phyloP scores from a whole-genome alignment of 208 protist species.

The Leishmania amazonensis region DNA sequence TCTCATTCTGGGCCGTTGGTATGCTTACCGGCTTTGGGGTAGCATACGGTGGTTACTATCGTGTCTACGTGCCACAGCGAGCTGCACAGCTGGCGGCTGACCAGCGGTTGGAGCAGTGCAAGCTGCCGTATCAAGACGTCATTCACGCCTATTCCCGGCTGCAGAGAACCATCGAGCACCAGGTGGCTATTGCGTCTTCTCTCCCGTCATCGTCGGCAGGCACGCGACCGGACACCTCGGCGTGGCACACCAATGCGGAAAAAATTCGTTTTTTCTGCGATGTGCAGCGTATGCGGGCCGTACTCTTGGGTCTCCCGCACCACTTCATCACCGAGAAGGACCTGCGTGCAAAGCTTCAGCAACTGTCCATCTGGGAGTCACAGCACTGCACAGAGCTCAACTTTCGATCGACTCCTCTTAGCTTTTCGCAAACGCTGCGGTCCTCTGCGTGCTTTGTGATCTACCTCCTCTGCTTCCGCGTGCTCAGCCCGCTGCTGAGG shows the following conservation, averaged over 20 bases:
- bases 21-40: constrained; percentile 20
- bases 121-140: constrained; percentile 22
- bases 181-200: background rate
- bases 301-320: constrained; percentile 41
- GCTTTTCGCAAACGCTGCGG: constrained; percentile 33
- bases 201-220: background rate
- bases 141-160: constrained; percentile 29
- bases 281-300: constrained; percentile 43
- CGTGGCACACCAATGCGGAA: constrained; percentile 44
- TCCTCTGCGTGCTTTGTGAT: constrained; percentile 44
- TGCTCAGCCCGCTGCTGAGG: constrained; percentile 24
- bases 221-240: constrained; percentile 11
- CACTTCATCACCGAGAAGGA: constrained; percentile 37
- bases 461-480: constrained; percentile 56
- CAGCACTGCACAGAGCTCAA: constrained; percentile 62
- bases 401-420: constrained; percentile 54
- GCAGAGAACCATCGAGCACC: constrained; percentile 23
- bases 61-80: constrained; percentile 43
- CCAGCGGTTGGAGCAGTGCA: constrained; percentile 3
- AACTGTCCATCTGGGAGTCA: constrained; percentile 42
- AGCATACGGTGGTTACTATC: constrained; percentile 45
- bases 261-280: constrained; percentile 65
- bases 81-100: constrained; percentile 18
- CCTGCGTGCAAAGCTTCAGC: constrained; percentile 29
- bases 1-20: constrained; percentile 32